Base-by-base conservation (phyloP, 1,139 yeast species). In the Protomyces inouyei region DNA sequence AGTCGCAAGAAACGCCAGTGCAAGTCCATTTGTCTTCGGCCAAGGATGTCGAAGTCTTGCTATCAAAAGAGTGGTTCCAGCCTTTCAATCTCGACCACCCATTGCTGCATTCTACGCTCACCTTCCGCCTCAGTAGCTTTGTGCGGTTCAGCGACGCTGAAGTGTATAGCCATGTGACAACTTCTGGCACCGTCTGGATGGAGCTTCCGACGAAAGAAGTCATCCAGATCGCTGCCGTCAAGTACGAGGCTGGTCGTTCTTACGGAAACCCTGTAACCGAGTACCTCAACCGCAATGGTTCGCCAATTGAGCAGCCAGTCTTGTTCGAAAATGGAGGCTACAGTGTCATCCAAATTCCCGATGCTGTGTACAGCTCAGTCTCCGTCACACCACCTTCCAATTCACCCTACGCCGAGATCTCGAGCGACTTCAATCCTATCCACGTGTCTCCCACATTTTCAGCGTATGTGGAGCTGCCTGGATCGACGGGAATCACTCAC, bases 261-360 rank as follows among this genome's bases (percentile, higher is more conserved):
- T 91, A 85, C 73, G 99, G 98, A 78, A 95, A 95, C 80, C 99
- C 99, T 68, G 98, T 93, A 61, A 84, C 89, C 71, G 98, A 93
- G 75, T 93, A 91, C 80, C 83, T 93, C 76, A 79, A 84, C 71
- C 88, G 99, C 82, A 85, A 89, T 74, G 98, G 98, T 74, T 83
- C 86, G 70, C 86, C 97, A 66, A 87, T 93, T 73, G 98, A 93
- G 81, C 97, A 92, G 79, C 96, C 97, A 67, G 83, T 93, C 68
- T 81, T 83, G 73, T 88, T 93, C 76, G 98, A 92, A 77, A 88
- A 90, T 75, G 84, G 90, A 65, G 65, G 65, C 40, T 65, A 65
- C 53, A 57, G 59, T 38, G 64, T 65, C 25, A 64, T 63, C 12
- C 67, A 53, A 18, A 92, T 92, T 73, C 96, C 97, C 72, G 86